Conservation (phyloP, 164 flowering plant genomes). For the Liriodendron chinense region DNA sequence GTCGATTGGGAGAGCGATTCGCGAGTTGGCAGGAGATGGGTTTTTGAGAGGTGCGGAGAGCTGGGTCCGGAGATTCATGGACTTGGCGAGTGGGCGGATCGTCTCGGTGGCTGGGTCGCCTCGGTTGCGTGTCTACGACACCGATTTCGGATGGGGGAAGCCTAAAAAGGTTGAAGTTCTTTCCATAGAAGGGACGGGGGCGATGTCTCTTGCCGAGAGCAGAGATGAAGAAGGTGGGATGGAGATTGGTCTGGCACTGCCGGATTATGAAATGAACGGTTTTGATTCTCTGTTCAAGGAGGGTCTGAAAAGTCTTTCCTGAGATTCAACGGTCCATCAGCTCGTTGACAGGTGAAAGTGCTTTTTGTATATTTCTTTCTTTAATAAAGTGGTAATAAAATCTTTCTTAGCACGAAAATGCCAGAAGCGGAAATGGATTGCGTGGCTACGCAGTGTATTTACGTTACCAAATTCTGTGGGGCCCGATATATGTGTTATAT, state of each 20-base stretch:
- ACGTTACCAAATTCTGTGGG: no score
- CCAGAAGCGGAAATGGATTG: no score
- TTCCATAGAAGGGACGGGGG: conserved; percentile 28
- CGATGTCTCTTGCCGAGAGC: conserved; percentile 33
- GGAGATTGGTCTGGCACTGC: conserved; percentile 37
- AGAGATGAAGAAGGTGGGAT: conserved; percentile 40
- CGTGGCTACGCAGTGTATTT: no score
- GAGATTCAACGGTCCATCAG: not conserved
- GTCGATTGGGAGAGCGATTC: conserved; percentile 21
- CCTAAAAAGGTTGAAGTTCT: conserved; percentile 39
- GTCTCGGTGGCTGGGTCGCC: conserved; percentile 40
- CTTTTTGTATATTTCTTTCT: no score
- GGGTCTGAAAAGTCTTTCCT: not conserved
- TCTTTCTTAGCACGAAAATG: no score
- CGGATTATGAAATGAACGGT: conserved; percentile 23
- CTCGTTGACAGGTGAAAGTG: not conserved
- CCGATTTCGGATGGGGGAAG: conserved; percentile 63
- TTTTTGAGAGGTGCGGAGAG: conserved; percentile 14
- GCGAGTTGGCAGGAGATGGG: conserved; percentile 10
- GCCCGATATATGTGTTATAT: no score
- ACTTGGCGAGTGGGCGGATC: not conserved
- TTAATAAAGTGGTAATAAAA: no score
- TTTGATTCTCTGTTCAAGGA: conserved; percentile 16
- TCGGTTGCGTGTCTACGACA: conserved; percentile 32
- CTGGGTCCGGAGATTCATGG: not conserved